phyloP scores from a whole-genome alignment of 164 flowering plant species.

The Kingdonia uniflora region DNA sequence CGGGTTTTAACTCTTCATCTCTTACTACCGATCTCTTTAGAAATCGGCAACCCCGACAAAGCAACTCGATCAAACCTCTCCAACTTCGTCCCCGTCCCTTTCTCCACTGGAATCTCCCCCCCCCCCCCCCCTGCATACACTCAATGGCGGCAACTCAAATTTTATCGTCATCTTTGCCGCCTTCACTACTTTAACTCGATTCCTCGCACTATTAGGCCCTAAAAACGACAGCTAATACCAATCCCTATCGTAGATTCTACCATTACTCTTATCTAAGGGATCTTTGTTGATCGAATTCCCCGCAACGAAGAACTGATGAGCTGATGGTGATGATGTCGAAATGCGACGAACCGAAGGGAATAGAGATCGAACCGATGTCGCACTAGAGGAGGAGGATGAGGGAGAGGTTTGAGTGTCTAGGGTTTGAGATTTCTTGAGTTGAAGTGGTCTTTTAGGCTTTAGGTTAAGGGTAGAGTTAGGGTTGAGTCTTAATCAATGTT shows the following conservation, averaged over 20 bases:
- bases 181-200: slow-evolving; percentile 18
- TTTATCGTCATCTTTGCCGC: slow-evolving; percentile 16
- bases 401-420: slow-evolving; percentile 13
- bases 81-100: too few relatives aligned
- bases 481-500: too few relatives aligned
- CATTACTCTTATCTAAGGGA: background rate
- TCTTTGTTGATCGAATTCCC: slow-evolving; percentile 1
- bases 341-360: slow-evolving; percentile 39
- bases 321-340: slow-evolving; percentile 21
- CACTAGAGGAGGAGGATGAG: slow-evolving; percentile 13
- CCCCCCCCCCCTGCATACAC: slow-evolving; percentile 12
- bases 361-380: slow-evolving; percentile 15
- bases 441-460: slow-evolving; percentile 28
- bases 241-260: slow-evolving; percentile 39
- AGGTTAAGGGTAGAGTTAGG: slow-evolving; percentile 4
- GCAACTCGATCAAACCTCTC: too few relatives aligned
- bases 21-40: too few relatives aligned
- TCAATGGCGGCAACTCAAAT: slow-evolving; percentile 18
- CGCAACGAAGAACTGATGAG: slow-evolving; percentile 13
- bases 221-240: slow-evolving; percentile 61
- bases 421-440: slow-evolving; percentile 40
- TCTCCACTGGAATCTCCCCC: too few relatives aligned
- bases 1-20: too few relatives aligned
- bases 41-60: too few relatives aligned
- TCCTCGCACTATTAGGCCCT: slow-evolving; percentile 42